Evolutionary conservation across 306 rosid genomes (phyloP).

Genomic region (Senna tora): DNA sequence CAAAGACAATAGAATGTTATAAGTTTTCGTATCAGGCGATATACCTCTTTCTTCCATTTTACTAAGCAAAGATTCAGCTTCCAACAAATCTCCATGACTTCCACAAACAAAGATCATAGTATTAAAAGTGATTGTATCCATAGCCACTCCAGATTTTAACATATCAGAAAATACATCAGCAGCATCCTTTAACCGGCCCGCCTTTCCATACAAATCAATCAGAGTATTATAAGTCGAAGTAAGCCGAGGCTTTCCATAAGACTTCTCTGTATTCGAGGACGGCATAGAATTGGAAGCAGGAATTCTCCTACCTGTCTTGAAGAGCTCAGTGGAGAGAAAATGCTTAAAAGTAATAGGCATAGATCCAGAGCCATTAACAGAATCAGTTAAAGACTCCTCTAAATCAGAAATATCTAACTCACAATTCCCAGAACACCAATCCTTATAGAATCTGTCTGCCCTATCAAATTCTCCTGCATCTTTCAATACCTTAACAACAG

Average conservation of each 20-base stretch:
- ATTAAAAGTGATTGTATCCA: constrained; percentile 82
- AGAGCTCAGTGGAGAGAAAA: constrained; percentile 85
- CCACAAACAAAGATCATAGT: constrained; percentile 87
- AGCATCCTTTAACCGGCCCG: constrained; percentile 77
- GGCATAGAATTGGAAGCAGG: constrained; percentile 31
- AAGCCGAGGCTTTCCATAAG: constrained; percentile 53
- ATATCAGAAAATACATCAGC: constrained; percentile 80
- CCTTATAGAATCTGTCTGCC: constrained; percentile 76
- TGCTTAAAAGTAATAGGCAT: constrained; percentile 73
- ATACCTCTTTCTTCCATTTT: constrained; percentile 86
- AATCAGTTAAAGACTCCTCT: constrained; percentile 53
- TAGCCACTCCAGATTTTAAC: constrained; percentile 76
- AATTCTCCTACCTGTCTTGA: constrained; percentile 75
- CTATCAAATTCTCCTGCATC: constrained; percentile 70
- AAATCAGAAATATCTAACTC: constrained; percentile 73
- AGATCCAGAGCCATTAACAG: constrained; percentile 42
- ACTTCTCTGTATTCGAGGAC: constrained; percentile 36
- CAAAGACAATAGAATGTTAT: constrained; percentile 73
- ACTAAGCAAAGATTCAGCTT: constrained; percentile 78
- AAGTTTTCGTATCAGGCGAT: constrained; percentile 80
- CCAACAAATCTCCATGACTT: constrained; percentile 72
- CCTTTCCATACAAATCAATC: constrained; percentile 93
- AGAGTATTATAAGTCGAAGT: constrained; percentile 76
- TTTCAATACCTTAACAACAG: constrained; percentile 80
- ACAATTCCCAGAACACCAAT: constrained; percentile 72